A percentile compares a stretch with the other conserved stretches of the same genome.
These are phyloP conservation scores for Macrocybe gigantea DNA, from an alignment of 768 basidiomycete genomes.

Conservation along the genomic window DNA sequence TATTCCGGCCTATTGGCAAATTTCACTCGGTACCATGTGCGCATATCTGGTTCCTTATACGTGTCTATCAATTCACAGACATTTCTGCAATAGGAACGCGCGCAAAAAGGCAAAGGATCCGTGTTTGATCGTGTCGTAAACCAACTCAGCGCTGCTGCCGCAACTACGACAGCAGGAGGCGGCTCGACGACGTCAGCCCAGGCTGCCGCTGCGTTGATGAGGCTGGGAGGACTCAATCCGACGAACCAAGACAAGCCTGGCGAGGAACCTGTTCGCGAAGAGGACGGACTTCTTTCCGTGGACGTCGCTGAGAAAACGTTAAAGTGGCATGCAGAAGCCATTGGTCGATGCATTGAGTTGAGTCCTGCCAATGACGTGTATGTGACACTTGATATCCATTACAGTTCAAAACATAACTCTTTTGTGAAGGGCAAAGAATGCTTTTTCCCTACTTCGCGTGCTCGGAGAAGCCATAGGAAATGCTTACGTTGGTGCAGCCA, in stretches of 20 bases:
- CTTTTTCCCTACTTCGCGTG: constrained; percentile 74
- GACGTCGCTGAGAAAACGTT: constrained; percentile 85
- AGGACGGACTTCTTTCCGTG: constrained; percentile 76
- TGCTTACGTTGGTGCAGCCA: constrained; percentile 84
- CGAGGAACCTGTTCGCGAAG: constrained; percentile 72
- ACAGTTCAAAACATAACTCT: neutral
- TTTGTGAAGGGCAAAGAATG: constrained; percentile 74
- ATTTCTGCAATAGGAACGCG: constrained; percentile 38
- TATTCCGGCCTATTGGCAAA: constrained; percentile 65
- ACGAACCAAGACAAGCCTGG: constrained; percentile 41
- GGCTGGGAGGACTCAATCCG: constrained; percentile 77
- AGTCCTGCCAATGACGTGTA: constrained; percentile 80
- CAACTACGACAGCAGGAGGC: constrained; percentile 53
- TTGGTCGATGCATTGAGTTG: constrained; percentile 91
- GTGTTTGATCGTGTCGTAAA: constrained; percentile 92
- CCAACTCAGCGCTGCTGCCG: constrained; percentile 74
- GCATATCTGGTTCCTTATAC: constrained; percentile 14
- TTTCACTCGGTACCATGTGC: constrained; percentile 89
- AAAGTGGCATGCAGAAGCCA: constrained; percentile 96
- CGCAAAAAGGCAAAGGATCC: constrained; percentile 64
- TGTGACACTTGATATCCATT: constrained; percentile 22
- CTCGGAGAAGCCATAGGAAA: constrained; percentile 81
- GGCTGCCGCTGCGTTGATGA: constrained; percentile 84
- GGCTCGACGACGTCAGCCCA: constrained; percentile 69
- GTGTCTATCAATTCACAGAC: neutral